A percentile compares a stretch with the other conserved stretches of the same genome.
These are phyloP conservation scores for Wickerhamomyces sp. DNA, from an alignment of 1,139 yeast species.

Conservation along the genomic window DNA sequence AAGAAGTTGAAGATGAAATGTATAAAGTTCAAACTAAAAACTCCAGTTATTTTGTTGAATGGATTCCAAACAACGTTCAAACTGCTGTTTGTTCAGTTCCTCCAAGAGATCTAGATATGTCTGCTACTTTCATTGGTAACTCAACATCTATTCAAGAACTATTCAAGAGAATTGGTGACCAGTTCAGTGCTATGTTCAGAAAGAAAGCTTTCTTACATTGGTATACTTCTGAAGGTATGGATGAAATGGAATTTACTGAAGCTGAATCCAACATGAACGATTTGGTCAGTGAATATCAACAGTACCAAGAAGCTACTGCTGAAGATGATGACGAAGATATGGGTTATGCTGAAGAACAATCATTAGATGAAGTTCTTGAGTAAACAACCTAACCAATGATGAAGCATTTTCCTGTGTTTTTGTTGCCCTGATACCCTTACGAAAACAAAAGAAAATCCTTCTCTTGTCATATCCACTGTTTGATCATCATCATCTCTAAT, in stretches of 20 bases:
- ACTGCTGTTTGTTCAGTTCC: conserved; percentile 97
- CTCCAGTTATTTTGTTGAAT: conserved; percentile 93
- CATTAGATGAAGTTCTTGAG: conserved; percentile 26
- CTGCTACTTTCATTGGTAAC: conserved; percentile 92
- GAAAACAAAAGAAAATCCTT: neutral
- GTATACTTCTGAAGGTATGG: conserved; percentile 98
- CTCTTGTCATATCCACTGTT: neutral
- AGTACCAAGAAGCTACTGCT: conserved; percentile 90
- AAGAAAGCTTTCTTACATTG: conserved; percentile 99
- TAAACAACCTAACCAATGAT: conserved; percentile 4
- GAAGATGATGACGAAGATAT: conserved; percentile 80
- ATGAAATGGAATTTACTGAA: conserved; percentile 87
- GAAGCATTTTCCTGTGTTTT: neutral
- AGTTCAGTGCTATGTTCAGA: conserved; percentile 95
- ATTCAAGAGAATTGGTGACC: conserved; percentile 94
- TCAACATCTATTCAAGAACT: conserved; percentile 98
- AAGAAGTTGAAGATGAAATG: conserved; percentile 95
- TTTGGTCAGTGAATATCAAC: conserved; percentile 93
- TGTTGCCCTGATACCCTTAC: conserved; percentile 3
- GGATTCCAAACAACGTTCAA: conserved; percentile 99
- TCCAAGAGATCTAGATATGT: conserved; percentile 83
- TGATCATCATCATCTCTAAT: neutral
- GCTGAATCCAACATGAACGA: conserved; percentile 96
- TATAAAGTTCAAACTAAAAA: conserved; percentile 89
- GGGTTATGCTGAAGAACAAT: conserved; percentile 35